Evolutionary conservation across 768 basidiomycete species (phyloP), one percentile per base, ranked within the genome.

Genomic region (Termitomyces heimii): DNA sequence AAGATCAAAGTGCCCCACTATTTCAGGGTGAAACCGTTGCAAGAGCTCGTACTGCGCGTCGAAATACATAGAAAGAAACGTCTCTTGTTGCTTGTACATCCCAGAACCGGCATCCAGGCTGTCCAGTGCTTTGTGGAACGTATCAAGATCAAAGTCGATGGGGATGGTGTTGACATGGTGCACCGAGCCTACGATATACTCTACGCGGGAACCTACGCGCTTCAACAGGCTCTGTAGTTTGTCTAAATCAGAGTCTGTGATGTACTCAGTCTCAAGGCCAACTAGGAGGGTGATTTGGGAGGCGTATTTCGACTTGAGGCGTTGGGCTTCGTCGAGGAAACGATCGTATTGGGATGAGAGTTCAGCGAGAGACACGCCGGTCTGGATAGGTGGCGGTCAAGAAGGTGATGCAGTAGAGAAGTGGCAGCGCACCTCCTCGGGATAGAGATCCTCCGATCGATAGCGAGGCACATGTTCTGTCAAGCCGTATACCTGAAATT

Each of bases 381-480:
- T 73, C 92, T 96, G 49, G 48, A 35, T 43, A 32, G 55, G 49
- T 47, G 34, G 50, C 54, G 46, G 9, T 48, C 24, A 59, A 45
- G 13, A 18, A 39, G 40, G 57, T 47, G 42, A n/a, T 42, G 53
- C 18, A 43, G 28, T 14, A 20, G 14, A 20, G 44, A 7, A 46
- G 45, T 49, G 51, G 37, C 12, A 9, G 63, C 74, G 64, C 67
- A 95, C 94, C 84, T 99, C 97, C 76, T 98, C 97, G 20, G 96
- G 95, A 70, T 97, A 98, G 29, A 98, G 75, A 68, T 99, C 94
- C 34, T 79, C 69, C 2, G 64, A 56, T 56, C 92, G 80, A 72
- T 94, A 96, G 28, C 96, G 84, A 28, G 97, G 96, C 52, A 88
- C 88, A 70, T 98, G 97, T 73, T 98, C 97, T 4, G 88, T 91